phyloP scores from a whole-genome alignment of 805 yeast genomes.

The Lipomyces kockii region DNA sequence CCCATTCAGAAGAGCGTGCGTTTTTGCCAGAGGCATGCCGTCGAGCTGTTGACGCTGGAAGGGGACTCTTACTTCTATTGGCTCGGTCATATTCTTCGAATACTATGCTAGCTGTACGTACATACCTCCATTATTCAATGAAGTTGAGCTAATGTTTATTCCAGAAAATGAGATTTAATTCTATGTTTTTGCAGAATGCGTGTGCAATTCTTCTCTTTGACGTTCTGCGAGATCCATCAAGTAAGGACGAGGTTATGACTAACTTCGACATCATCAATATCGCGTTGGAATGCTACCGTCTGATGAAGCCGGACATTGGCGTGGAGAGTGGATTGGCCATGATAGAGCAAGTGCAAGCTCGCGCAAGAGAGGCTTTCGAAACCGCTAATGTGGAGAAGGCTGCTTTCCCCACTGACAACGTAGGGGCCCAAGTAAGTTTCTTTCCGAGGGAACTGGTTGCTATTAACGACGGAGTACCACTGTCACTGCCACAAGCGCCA shows the following conservation, averaged over 20 bases:
- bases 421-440: neutral
- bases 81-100: conserved; percentile 35
- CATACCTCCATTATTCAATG: neutral
- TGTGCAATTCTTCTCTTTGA: conserved; percentile 34
- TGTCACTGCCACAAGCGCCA: neutral
- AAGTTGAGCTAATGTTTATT: conserved; percentile 5
- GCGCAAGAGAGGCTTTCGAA: conserved; percentile 31
- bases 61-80: conserved; percentile 24
- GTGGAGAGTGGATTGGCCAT: conserved; percentile 26
- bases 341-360: conserved; percentile 32
- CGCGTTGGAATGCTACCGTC: conserved; percentile 33
- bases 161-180: conserved; percentile 34
- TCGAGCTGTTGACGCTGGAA: conserved; percentile 35
- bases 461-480: neutral
- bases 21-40: conserved; percentile 36
- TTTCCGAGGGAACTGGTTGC: neutral
- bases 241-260: conserved; percentile 27
- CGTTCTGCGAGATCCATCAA: conserved; percentile 30
- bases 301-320: conserved; percentile 27
- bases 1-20: conserved; percentile 17
- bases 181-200: conserved; percentile 33
- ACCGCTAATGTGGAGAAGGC: conserved; percentile 14
- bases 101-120: conserved; percentile 29
- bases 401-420: neutral
- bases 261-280: conserved; percentile 35